phyloP scores from a whole-genome alignment of 805 yeast species.

The Yarrowia sp. region DNA sequence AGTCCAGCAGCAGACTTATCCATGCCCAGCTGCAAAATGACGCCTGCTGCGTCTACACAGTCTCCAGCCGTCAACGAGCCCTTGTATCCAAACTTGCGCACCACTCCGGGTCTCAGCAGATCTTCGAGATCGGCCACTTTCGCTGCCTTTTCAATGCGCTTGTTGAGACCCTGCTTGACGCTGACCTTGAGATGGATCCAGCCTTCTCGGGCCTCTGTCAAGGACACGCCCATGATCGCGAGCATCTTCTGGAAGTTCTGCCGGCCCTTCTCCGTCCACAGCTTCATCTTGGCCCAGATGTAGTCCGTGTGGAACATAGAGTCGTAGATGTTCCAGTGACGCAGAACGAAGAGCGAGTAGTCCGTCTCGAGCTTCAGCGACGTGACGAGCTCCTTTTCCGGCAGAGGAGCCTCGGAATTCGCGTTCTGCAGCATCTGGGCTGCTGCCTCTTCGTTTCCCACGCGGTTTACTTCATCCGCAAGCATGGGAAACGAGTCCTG shows the following conservation, averaged over 20 bases:
- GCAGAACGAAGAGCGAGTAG: constrained; percentile 75
- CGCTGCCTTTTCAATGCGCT: constrained; percentile 65
- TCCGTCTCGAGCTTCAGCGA: constrained; percentile 71
- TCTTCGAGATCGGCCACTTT: constrained; percentile 80
- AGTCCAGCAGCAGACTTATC: constrained; percentile 2
- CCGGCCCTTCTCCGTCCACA: constrained; percentile 92
- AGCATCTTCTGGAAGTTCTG: constrained; percentile 84
- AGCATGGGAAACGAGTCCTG: constrained; percentile 67
- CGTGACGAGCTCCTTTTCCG: constrained; percentile 34
- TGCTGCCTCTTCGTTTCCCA: constrained; percentile 42
- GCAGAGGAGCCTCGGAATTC: constrained; percentile 26
- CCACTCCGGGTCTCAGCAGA: constrained; percentile 78
- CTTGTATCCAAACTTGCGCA: constrained; percentile 80
- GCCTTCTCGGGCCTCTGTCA: constrained; percentile 82
- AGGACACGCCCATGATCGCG: constrained; percentile 93
- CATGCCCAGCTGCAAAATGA: constrained; percentile 60
- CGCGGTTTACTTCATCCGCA: constrained; percentile 76
- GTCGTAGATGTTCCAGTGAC: constrained; percentile 93
- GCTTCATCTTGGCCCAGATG: constrained; percentile 77
- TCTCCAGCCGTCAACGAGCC: constrained; percentile 91
- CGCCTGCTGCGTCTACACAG: constrained; percentile 83
- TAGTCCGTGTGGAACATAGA: constrained; percentile 88
- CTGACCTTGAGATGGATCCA: constrained; percentile 88
- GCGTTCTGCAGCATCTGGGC: not conserved
- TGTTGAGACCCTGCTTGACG: constrained; percentile 68